Evolutionary conservation across 371 early-diverging fungal species (phyloP), one percentile per base, ranked within the genome.

Genomic region (Sporodiniella umbellata): DNA sequence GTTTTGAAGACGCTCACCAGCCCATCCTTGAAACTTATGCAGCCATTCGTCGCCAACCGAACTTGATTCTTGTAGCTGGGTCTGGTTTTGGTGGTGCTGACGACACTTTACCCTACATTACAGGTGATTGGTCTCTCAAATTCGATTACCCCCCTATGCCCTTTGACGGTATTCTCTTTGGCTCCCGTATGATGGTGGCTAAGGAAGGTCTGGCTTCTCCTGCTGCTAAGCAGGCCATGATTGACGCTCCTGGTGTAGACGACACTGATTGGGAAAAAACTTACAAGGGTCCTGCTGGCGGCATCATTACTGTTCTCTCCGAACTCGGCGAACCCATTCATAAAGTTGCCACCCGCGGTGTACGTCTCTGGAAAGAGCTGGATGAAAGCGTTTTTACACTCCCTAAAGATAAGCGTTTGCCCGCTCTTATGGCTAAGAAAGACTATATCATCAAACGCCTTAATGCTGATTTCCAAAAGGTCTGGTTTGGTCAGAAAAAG

Each of bases 321-420:
- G 97, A 96, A 72, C 68, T 95, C 48, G 97, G 97, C 53, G 96
- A 96, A 67, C 96, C 96, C 45, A 96, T 95, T 60, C 97, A 96
- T 85, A 95, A 95, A 81, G 84, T 96, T 45, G 97, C 97, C 44
- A 96, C 93, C 45, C 92, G 94, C 44, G 96, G 95, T 66, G 92
- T 95, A 30, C 72, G 80, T 66, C 78, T 96, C 59, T 95, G 96
- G 96, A 90, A 92, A 72, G 97, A 96, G 68, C 76, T 96, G 62
- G 95, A 96, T 60, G 94, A 95, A 56, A 88, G 86, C 37, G 85
- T 96, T 57, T 90, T 96, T 67, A 73, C 77, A 28, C 83, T 93
- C 33, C 93, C 96, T 33, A 85, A 87, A 62, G 94, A 94, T 35
- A 95, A 95, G 84, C 89, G 95, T 40, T 51, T 87, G 18, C 70